Conservation (phyloP, 495 filamentous ascomycete species). For the Neurospora cerealis region DNA sequence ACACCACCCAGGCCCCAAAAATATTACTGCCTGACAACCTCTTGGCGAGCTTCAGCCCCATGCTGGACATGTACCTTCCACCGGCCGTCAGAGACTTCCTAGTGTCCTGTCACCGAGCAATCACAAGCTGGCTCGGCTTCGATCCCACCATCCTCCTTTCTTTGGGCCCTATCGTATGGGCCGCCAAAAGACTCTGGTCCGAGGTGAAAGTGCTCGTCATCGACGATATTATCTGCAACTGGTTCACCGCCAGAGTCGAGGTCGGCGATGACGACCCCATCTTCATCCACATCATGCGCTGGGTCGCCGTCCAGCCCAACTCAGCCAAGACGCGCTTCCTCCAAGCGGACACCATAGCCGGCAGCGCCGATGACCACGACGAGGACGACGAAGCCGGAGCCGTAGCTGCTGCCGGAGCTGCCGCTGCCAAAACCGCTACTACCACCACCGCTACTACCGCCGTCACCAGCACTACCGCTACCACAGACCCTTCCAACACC, state of each 20-base stretch:
- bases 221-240: slow-evolving; percentile 21
- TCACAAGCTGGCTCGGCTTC: slow-evolving; percentile 25
- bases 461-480: slow-evolving; percentile 25
- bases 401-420: not conserved
- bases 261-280: slow-evolving; percentile 50
- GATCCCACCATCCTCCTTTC: slow-evolving; percentile 30
- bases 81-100: slow-evolving; percentile 8
- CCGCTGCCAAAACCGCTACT: not conserved
- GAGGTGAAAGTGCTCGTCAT: slow-evolving; percentile 18
- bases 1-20: slow-evolving; percentile 4
- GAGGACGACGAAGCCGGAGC: not conserved
- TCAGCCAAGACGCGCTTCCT: slow-evolving; percentile 44
- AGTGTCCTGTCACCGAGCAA: slow-evolving; percentile 14
- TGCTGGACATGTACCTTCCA: slow-evolving; percentile 15
- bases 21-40: slow-evolving; percentile 8
- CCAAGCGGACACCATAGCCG: slow-evolving; percentile 40
- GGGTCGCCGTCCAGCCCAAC: slow-evolving; percentile 45
- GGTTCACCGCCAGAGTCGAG: slow-evolving; percentile 46
- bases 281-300: slow-evolving; percentile 49
- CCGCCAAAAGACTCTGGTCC: slow-evolving; percentile 22
- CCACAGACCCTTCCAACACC: slow-evolving; percentile 24
- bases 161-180: slow-evolving; percentile 27
- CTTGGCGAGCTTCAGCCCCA: slow-evolving; percentile 17
- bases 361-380: not conserved
- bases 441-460: not conserved